phyloP scores from a whole-genome alignment of 495 filamentous ascomycete genomes.

The Friedmanniomyces endolithicus region DNA sequence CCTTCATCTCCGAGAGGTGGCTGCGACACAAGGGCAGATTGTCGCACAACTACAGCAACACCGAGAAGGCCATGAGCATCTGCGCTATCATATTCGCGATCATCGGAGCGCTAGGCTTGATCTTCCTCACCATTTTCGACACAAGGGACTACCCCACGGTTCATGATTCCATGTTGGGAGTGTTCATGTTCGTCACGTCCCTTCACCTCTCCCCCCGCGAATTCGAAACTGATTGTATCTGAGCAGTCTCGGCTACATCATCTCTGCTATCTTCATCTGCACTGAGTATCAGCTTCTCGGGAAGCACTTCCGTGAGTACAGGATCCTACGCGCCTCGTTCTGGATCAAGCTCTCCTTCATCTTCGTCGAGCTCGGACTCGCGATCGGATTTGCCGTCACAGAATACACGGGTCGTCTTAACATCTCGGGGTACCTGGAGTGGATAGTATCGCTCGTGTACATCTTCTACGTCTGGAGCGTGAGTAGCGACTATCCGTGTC shows the following conservation, averaged over 20 bases:
- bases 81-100: conserved; percentile 61
- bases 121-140: conserved; percentile 76
- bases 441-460: conserved; percentile 82
- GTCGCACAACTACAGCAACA: conserved; percentile 50
- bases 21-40: conserved; percentile 65
- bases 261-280: conserved; percentile 75
- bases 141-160: conserved; percentile 49
- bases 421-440: conserved; percentile 46
- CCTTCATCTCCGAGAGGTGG: conserved; percentile 70
- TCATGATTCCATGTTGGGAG: conserved; percentile 64
- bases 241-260: conserved; percentile 46
- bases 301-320: conserved; percentile 59
- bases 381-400: conserved; percentile 44
- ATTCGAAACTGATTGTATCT: conserved; percentile 3
- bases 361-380: conserved; percentile 61
- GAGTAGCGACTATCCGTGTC: not conserved
- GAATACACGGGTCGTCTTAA: conserved; percentile 29
- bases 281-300: conserved; percentile 78
- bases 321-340: conserved; percentile 62
- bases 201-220: conserved; percentile 1
- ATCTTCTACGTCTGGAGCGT: conserved; percentile 39
- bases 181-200: conserved; percentile 76
- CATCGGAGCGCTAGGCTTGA: conserved; percentile 64
- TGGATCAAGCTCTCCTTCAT: conserved; percentile 73
- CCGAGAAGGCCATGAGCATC: conserved; percentile 58